Evolutionary conservation across 768 basidiomycete species (phyloP).

Genomic region (Ramaria sp.): DNA sequence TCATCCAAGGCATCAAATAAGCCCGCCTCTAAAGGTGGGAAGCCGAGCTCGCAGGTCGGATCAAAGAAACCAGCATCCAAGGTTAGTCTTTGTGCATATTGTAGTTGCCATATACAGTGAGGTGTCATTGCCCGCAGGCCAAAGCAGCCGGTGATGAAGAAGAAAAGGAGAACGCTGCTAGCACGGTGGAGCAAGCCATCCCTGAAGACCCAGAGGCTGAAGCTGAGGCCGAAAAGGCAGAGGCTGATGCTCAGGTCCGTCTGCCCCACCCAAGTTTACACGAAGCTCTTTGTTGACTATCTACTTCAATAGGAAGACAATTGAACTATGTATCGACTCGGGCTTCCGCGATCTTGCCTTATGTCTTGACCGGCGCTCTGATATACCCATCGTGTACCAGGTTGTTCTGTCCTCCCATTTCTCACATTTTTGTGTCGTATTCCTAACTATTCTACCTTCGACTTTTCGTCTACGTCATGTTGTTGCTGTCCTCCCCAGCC

Average conservation of each 20-base stretch:
- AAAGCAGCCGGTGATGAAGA: not conserved
- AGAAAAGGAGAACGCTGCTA: constrained; percentile 3
- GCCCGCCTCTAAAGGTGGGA: not conserved
- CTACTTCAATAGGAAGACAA: not conserved
- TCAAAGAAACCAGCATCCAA: constrained; percentile 8
- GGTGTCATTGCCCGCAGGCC: not conserved
- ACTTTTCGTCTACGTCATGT: not conserved
- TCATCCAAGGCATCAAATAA: constrained; percentile 2
- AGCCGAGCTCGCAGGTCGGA: constrained; percentile 1
- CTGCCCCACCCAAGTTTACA: not conserved
- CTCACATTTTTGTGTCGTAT: not conserved
- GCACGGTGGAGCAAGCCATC: not conserved
- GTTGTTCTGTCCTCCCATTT: not conserved
- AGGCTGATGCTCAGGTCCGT: not conserved
- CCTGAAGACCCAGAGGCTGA: constrained; percentile 6
- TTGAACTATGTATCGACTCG: not conserved
- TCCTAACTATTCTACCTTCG: not conserved
- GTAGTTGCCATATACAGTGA: not conserved
- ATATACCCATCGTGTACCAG: not conserved
- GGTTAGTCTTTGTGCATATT: not conserved
- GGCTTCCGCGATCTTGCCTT: not conserved
- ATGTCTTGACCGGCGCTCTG: not conserved
- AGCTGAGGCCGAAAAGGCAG: constrained; percentile 2
- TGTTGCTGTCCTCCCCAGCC: not conserved
- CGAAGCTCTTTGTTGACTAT: not conserved